A percentile compares a stretch with the other conserved stretches of the same genome.
Conservation (phyloP, 1,284 basidiomycete genomes). For the Boletellus sp. region DNA sequence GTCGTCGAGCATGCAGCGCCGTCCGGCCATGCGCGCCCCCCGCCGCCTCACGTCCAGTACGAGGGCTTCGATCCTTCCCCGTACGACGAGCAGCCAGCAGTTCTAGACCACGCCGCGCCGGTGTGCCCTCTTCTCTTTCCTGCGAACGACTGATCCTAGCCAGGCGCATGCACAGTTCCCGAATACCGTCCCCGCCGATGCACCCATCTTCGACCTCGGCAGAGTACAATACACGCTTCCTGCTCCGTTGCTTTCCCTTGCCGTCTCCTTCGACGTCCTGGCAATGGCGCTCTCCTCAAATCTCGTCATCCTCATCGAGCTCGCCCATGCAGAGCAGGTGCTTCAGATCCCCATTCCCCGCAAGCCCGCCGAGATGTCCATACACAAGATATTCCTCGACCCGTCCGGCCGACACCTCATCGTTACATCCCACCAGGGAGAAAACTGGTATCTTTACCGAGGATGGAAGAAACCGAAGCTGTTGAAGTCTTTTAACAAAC, state of each 20-base stretch:
- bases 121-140: constrained; percentile 31
- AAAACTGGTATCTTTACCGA: constrained; percentile 90
- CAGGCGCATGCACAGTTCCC: constrained; percentile 41
- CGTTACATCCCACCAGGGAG: constrained; percentile 81
- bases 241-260: constrained; percentile 74
- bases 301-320: constrained; percentile 77
- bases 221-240: constrained; percentile 87
- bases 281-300: constrained; percentile 82
- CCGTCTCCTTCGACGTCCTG: constrained; percentile 82
- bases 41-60: constrained; percentile 64
- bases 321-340: constrained; percentile 79
- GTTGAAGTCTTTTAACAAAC: constrained; percentile 75
- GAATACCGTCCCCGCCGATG: constrained; percentile 32
- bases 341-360: constrained; percentile 73
- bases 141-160: constrained; percentile 13
- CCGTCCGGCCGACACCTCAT: constrained; percentile 90
- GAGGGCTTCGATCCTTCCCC: constrained; percentile 83
- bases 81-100: constrained; percentile 47
- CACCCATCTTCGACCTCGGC: constrained; percentile 80
- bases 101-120: constrained; percentile 34
- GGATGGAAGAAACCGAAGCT: constrained; percentile 77
- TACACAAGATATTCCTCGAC: constrained; percentile 84
- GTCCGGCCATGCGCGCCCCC: constrained; percentile 41
- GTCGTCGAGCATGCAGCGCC: constrained; percentile 82
- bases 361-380: constrained; percentile 65